Percentiles rank a stretch among this genome's conserved stretches.
phyloP scores from a whole-genome alignment of 1,284 basidiomycete genomes.

The Fistulinella staudtii region DNA sequence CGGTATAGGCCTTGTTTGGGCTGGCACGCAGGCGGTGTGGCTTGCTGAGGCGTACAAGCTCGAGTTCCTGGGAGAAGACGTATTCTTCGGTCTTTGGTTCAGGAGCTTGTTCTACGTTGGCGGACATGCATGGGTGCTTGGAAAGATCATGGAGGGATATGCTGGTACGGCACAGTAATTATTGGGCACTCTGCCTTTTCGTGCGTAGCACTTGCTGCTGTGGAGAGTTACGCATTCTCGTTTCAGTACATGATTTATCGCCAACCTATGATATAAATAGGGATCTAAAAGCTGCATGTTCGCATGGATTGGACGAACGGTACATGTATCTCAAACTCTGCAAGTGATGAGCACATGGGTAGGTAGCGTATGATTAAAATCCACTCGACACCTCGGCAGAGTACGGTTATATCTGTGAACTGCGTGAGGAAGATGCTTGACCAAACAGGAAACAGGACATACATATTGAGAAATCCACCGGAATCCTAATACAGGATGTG shows the following conservation, averaged over 20 bases:
- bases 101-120: slow-evolving; percentile 72
- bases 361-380: slow-evolving; percentile 23
- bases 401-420: slow-evolving; percentile 28
- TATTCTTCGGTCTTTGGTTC: slow-evolving; percentile 74
- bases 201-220: too few species aligned
- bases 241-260: neutral
- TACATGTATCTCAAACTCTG: slow-evolving; percentile 11
- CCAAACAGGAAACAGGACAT: slow-evolving; percentile 26
- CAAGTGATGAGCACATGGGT: slow-evolving; percentile 15
- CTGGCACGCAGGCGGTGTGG: slow-evolving; percentile 80
- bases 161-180: neutral
- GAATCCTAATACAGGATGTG: slow-evolving; percentile 60
- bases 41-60: slow-evolving; percentile 80
- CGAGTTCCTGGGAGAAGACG: slow-evolving; percentile 79
- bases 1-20: slow-evolving; percentile 55
- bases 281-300: slow-evolving; percentile 22
- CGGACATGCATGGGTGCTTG: slow-evolving; percentile 76
- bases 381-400: slow-evolving; percentile 3
- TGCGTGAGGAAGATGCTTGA: slow-evolving; percentile 10
- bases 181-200: neutral
- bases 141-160: slow-evolving; percentile 56
- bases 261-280: slow-evolving; percentile 13
- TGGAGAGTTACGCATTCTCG: too few species aligned
- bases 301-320: slow-evolving; percentile 16
- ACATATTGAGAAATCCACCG: slow-evolving; percentile 98